Evolutionary conservation across 2,329 filamentous ascomycete species (phyloP), one percentile per base, ranked within the genome.

Genomic region (Xylaria polymorpha): DNA sequence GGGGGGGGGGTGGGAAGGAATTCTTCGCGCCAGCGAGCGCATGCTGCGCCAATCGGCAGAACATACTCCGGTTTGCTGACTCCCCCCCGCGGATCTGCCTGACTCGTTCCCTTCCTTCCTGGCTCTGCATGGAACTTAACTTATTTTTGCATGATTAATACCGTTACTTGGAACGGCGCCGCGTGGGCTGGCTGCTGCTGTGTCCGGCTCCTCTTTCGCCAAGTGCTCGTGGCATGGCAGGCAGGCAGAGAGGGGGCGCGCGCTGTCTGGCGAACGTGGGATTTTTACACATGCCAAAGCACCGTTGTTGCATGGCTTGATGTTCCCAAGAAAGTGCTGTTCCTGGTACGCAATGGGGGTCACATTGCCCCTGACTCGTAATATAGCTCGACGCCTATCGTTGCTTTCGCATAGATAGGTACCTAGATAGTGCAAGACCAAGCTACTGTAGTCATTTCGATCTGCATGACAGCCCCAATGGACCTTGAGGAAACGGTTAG

Each of bases 281-380:
- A 9, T 53, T 62, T 57, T 55, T 62, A 58, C 59, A 67, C 64
- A 62, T 67, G 59, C 51, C 29, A 20, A 51, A 20, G n/a, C 7
- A 4, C 18, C 32, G 50, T 35, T 22, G 41, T n/a, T n/a, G n/a
- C 22, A 57, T 43, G 12, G 35, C 22, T 56, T 37, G n/a, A 53
- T 53, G 39, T 32, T 48, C 60, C 65, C 60, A 43, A 15, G 25
- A 12, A 37, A n/a, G 37, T 39, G 25, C 9, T 6, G 18, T 43
- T 22, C 14, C 51, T 43, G 53, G 59, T 39, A 37, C 51, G 12
- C 7, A 29, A 57, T 48, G 41, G 32, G 32, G 3, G 25, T 32
- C 14, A 7, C n/a, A 7, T 46, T 14, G 32, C 37, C 37, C 46
- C 35, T 61, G 15, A 41, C 32, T 56, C 56, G 6, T 39, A n/a